phyloP scores from a whole-genome alignment of 257 asterid genomes.

The Eucommia ulmoides region DNA sequence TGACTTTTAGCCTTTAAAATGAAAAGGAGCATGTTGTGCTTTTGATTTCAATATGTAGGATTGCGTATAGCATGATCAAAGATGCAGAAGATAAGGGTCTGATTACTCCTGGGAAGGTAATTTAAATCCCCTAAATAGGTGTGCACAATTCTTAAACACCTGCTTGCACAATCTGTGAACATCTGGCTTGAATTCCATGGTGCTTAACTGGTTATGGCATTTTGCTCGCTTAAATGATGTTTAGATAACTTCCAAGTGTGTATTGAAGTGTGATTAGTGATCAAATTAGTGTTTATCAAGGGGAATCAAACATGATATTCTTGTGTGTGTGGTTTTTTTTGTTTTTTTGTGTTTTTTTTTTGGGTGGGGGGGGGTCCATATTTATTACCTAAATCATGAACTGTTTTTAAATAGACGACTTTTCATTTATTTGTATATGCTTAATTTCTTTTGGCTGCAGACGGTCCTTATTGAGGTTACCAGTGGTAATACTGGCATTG shows the following conservation, averaged over 20 bases:
- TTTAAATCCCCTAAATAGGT: constrained; percentile 6
- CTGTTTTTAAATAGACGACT: background rate
- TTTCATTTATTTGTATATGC: background rate
- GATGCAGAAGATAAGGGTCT: constrained; percentile 45
- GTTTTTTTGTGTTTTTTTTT: no score
- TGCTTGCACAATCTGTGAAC: no score
- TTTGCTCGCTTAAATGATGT: background rate
- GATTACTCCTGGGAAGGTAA: constrained; percentile 36
- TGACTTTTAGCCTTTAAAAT: no score
- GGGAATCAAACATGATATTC: background rate
- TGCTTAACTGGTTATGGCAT: background rate
- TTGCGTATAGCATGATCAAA: constrained; percentile 34
- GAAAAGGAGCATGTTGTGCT: background rate
- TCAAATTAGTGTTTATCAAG: background rate
- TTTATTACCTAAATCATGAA: background rate
- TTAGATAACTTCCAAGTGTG: background rate
- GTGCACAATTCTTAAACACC: no score
- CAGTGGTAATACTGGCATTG: background rate
- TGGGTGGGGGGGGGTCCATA: no score
- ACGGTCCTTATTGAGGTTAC: background rate
- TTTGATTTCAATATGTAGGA: constrained; percentile 17
- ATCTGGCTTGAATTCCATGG: no score
- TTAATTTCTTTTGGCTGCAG: background rate
- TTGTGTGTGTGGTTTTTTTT: no score
- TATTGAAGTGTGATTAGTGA: background rate